Base-by-base conservation (phyloP, 805 yeast genomes). In the Barnettozyma californica region DNA sequence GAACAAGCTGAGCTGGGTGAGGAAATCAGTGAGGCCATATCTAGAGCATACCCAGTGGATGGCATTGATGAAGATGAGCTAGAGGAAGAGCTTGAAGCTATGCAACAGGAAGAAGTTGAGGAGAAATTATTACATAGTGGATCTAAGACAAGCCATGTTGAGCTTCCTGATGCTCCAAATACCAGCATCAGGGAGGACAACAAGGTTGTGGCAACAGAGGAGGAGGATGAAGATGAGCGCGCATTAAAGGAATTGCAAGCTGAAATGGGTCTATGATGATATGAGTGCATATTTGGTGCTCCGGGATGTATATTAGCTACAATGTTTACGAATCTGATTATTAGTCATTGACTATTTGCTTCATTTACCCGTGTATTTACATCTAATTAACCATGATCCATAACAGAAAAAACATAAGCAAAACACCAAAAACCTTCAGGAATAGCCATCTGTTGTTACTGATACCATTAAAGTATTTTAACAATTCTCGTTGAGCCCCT, bases 1-100 rank as follows among this genome's bases (percentile, higher is more conserved):
- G 99, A 94, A 65, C 98, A 94, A 69, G 95, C 92, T 45, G 97
- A 92, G 61, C 74, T 88, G 60, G 87, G 96, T 39, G 97, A 90
- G 57, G 99, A 94, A 73, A 90, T 94, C 47, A 84, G 95, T 43
- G 97, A 94, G 49, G 98, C 99, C 36, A 90, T 94, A 50, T 85
- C 96, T 43, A 81, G 96, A 69, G 97, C 99, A 6, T 78, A 94
- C 56, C 95, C 95, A 47, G 76, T 76, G 45, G 96, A 88, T 49
- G 60, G 70, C 41, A 73, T 83, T 29, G 96, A 49, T 40, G 52
- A 49, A 27, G 52, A 49, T 31, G 52, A 49, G 41, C 18, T 49
- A 21, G 52, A 49, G 43, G 52, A 49, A 18, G 52, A 49, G 43
- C 31, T 49, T 18, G 52, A 49, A 31, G 49, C 52, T 10, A 25